Evolutionary conservation across 768 basidiomycete species (phyloP).

Genomic region (Amanita rubescens): DNA sequence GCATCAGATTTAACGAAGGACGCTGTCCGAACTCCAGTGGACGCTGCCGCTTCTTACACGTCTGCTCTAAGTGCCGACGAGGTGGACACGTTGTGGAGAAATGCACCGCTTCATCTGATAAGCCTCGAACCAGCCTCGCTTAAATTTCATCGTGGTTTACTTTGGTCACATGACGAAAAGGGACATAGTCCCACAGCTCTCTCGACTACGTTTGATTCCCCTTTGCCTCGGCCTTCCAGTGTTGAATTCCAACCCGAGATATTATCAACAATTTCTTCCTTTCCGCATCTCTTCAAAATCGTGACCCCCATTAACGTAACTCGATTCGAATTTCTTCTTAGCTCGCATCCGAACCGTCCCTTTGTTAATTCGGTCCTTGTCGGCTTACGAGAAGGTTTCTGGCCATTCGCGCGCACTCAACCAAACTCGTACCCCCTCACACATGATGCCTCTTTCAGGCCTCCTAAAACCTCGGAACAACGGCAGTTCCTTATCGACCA

Average conservation of each 20-base stretch:
- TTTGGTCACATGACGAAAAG: too few species aligned
- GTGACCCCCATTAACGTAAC: too few species aligned
- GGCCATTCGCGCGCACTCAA: constrained; percentile 31
- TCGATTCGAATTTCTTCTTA: too few species aligned
- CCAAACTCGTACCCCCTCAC: constrained; percentile 4
- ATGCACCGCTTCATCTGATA: neutral
- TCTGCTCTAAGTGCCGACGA: neutral
- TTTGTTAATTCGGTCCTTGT: too few species aligned
- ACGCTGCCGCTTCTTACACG: neutral
- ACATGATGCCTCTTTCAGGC: constrained; percentile 9
- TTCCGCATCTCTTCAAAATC: too few species aligned
- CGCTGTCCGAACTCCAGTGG: neutral
- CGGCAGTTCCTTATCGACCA: constrained; percentile 18
- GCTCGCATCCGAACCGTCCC: too few species aligned
- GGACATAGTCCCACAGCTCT: too few species aligned
- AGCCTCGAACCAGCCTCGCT: neutral
- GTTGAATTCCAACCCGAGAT: too few species aligned
- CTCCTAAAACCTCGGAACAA: constrained; percentile 8
- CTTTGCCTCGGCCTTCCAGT: too few species aligned
- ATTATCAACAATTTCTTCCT: too few species aligned
- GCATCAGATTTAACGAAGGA: neutral
- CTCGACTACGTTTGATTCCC: too few species aligned
- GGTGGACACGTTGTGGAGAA: neutral
- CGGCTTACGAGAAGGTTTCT: constrained; percentile 25
- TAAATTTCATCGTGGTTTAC: too few species aligned